Evolutionary conservation across 192 early-diverging fungal genomes (phyloP).

Genomic region (Thamnidium elegans): DNA sequence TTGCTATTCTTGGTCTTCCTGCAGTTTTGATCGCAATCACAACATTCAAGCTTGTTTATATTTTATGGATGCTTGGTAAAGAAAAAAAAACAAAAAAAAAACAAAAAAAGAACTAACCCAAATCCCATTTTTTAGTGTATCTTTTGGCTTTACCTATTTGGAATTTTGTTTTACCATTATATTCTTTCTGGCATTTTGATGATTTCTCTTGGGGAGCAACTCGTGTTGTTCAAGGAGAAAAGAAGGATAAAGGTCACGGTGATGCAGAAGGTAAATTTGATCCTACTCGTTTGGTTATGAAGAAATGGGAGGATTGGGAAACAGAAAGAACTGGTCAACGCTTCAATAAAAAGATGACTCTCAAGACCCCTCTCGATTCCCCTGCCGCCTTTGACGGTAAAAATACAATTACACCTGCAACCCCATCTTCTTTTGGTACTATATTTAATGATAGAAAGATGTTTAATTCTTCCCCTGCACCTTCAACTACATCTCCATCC

Average conservation of each 20-base stretch:
- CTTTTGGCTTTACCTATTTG: constrained; percentile 84
- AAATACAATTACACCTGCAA: constrained; percentile 4
- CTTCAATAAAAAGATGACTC: constrained; percentile 21
- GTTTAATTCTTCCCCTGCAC: constrained; percentile 31
- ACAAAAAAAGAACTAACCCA: background rate
- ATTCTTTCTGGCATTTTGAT: constrained; percentile 93
- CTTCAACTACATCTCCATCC: background rate
- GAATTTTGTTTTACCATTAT: constrained; percentile 89
- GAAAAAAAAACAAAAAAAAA: background rate
- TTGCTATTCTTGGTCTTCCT: constrained; percentile 81
- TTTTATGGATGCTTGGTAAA: constrained; percentile 82
- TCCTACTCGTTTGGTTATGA: constrained; percentile 50
- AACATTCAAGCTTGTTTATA: constrained; percentile 76
- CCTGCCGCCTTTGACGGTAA: constrained; percentile 31
- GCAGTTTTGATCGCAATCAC: constrained; percentile 89
- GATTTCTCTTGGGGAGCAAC: constrained; percentile 88
- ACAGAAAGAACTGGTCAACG: constrained; percentile 50
- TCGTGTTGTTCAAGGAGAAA: constrained; percentile 69
- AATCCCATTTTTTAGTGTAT: constrained; percentile 50
- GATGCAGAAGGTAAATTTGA: constrained; percentile 76
- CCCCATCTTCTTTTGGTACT: constrained; percentile 14
- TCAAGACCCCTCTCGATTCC: constrained; percentile 29
- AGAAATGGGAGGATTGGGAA: constrained; percentile 63
- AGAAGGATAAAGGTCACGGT: constrained; percentile 69
- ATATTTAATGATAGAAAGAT: constrained; percentile 35